These are phyloP conservation scores for Dactylonectria estremocensis DNA, from an alignment of 2,329 filamentous ascomycete species.

Conservation along the genomic window DNA sequence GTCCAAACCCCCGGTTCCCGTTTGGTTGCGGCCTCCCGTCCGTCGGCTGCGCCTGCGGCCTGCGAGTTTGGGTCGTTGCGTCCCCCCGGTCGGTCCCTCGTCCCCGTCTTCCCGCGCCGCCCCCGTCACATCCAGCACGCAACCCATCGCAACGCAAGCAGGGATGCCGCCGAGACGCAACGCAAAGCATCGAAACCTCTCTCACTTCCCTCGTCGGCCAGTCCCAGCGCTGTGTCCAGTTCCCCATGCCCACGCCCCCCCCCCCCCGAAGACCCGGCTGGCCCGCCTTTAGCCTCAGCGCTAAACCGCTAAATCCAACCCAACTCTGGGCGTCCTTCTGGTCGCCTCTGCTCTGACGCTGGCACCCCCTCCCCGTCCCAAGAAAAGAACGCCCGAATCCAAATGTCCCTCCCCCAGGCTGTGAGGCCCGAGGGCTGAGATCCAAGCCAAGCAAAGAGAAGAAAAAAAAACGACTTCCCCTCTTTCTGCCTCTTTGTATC, in stretches of 20 bases:
- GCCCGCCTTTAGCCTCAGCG: slow-evolving; percentile 48
- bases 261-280: slow-evolving; percentile 38
- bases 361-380: background rate
- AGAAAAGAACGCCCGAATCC: slow-evolving; percentile 3
- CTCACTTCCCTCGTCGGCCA: background rate
- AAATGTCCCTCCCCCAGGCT: background rate
- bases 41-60: background rate
- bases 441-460: slow-evolving; percentile 4
- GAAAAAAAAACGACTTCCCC: background rate
- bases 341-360: background rate
- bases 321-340: slow-evolving; percentile 31
- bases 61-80: too few relatives aligned
- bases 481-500: slow-evolving; percentile 13
- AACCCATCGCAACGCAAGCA: background rate
- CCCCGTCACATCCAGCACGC: background rate
- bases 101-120: background rate
- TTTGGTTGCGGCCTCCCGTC: slow-evolving; percentile 12
- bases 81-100: too few relatives aligned
- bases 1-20: slow-evolving; percentile 27
- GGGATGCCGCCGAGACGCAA: background rate
- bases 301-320: slow-evolving; percentile 43
- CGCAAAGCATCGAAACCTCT: background rate
- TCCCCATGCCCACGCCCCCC: background rate
- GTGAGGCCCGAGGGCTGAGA: background rate
- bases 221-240: background rate